Evolutionary conservation across 1,284 basidiomycete species (phyloP).

Genomic region (Cerioporus squamosus): DNA sequence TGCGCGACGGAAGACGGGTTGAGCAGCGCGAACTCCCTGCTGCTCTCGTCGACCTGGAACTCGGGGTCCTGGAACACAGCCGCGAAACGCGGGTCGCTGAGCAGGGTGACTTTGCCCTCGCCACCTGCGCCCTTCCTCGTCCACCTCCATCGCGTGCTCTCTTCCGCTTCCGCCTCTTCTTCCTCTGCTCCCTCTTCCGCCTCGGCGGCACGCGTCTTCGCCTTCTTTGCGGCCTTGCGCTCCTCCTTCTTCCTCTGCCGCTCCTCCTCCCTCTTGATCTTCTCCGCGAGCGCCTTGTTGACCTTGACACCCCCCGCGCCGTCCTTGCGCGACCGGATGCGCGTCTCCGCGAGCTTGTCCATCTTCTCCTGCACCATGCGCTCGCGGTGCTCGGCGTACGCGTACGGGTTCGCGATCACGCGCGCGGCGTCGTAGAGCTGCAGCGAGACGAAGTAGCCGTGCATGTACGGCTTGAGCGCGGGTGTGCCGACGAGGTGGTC

Average conservation of each 20-base stretch:
- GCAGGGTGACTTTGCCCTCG: constrained; percentile 53
- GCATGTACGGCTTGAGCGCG: constrained; percentile 98
- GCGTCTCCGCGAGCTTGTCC: constrained; percentile 90
- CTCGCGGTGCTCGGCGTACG: constrained; percentile 93
- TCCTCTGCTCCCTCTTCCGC: constrained; percentile 36
- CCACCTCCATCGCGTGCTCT: constrained; percentile 47
- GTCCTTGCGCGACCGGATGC: constrained; percentile 84
- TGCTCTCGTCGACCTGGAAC: constrained; percentile 90
- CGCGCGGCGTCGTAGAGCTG: constrained; percentile 96
- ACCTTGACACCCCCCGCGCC: constrained; percentile 65
- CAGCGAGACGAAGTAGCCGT: constrained; percentile 97
- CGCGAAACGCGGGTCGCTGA: constrained; percentile 90
- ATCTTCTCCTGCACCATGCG: constrained; percentile 87
- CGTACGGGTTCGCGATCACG: constrained; percentile 95
- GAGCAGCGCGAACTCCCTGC: constrained; percentile 87
- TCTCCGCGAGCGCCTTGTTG: constrained; percentile 92
- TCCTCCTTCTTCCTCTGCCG: constrained; percentile 65
- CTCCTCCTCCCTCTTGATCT: constrained; percentile 78
- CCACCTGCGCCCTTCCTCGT: constrained; percentile 33
- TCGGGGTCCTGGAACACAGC: constrained; percentile 94
- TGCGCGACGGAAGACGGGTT: constrained; percentile 83
- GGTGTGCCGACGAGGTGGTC: constrained; percentile 94
- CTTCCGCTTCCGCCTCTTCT: constrained; percentile 35
- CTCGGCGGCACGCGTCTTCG: constrained; percentile 32
- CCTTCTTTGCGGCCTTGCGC: constrained; percentile 57